A percentile compares a stretch with the other conserved stretches of the same genome.
Evolutionary conservation across 2,329 filamentous ascomycete genomes (phyloP).

Genomic region (Ascochyta fabae): DNA sequence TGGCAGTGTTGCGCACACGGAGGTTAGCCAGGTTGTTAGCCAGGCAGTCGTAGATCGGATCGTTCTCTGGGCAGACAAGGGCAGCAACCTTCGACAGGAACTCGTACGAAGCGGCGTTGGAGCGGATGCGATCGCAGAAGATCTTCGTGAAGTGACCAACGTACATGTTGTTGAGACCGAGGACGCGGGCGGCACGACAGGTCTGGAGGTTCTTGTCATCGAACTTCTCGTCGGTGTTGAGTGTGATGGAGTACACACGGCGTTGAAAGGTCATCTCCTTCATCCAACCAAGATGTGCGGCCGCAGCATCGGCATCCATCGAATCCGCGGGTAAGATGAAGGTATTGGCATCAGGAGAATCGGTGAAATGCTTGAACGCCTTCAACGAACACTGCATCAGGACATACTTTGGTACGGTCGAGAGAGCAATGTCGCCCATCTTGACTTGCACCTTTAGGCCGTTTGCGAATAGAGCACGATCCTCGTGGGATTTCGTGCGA

Average conservation of each 20-base stretch:
- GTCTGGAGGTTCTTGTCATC: conserved; percentile 34
- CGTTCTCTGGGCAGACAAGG: conserved; percentile 25
- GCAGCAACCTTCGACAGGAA: conserved; percentile 30
- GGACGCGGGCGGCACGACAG: conserved; percentile 30
- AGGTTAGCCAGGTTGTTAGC: conserved; percentile 32
- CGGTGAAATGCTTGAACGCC: conserved; percentile 29
- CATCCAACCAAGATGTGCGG: conserved; percentile 33
- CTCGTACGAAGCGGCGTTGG: conserved; percentile 14
- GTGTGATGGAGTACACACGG: conserved; percentile 32
- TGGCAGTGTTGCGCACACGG: not conserved
- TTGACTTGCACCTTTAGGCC: conserved; percentile 30
- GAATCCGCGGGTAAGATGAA: conserved; percentile 23
- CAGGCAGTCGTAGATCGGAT: conserved; percentile 39
- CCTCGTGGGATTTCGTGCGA: conserved; percentile 27
- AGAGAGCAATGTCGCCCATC: conserved; percentile 23
- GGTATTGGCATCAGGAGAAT: conserved; percentile 18
- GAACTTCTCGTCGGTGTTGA: conserved; percentile 21
- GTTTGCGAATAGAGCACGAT: conserved; percentile 30
- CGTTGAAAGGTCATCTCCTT: conserved; percentile 29
- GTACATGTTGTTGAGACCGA: conserved; percentile 40
- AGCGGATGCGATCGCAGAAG: conserved; percentile 38
- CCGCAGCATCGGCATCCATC: conserved; percentile 28
- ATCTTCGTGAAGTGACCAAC: conserved; percentile 40
- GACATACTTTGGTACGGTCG: conserved; percentile 30
- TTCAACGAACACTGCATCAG: conserved; percentile 38